A percentile compares a stretch with the other conserved stretches of the same genome.
Evolutionary conservation across 148 eudicot species (phyloP).

Genomic region (Bassia scoparia): DNA sequence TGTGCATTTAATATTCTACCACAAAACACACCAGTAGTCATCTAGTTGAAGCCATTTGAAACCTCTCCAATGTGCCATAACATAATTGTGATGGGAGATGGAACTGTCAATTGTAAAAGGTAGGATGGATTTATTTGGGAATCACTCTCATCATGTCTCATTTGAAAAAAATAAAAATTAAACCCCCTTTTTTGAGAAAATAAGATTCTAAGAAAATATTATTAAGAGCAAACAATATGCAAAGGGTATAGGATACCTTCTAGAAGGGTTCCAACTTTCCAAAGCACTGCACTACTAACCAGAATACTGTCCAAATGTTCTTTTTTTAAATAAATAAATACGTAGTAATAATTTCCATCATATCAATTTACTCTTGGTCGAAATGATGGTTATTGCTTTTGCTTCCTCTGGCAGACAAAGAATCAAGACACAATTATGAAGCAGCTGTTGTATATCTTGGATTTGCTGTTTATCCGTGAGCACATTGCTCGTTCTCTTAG

Average conservation of each 20-base stretch:
- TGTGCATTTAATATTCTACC: not conserved
- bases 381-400: conserved; percentile 9
- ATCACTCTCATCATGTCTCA: not conserved
- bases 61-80: not conserved
- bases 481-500: conserved; percentile 74
- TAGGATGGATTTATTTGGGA: not conserved
- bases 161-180: not conserved
- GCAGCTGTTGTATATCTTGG: conserved; percentile 86
- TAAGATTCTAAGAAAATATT: too few species aligned
- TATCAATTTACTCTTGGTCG: conserved; percentile 1
- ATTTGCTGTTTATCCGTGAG: conserved; percentile 98
- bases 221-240: too few species aligned
- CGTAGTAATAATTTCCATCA: not conserved
- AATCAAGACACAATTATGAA: conserved; percentile 86
- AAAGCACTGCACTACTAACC: too few species aligned
- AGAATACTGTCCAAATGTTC: too few species aligned
- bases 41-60: not conserved
- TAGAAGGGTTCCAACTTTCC: too few species aligned
- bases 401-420: conserved; percentile 54
- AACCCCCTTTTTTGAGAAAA: not conserved
- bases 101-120: not conserved
- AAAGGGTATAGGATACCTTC: too few species aligned
- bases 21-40: not conserved
- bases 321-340: too few species aligned
- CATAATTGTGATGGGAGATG: not conserved